A percentile compares a stretch with the other conserved stretches of the same genome.
Evolutionary conservation across 2,329 filamentous ascomycete species (phyloP).

Genomic region (Colletotrichum orbiculare): DNA sequence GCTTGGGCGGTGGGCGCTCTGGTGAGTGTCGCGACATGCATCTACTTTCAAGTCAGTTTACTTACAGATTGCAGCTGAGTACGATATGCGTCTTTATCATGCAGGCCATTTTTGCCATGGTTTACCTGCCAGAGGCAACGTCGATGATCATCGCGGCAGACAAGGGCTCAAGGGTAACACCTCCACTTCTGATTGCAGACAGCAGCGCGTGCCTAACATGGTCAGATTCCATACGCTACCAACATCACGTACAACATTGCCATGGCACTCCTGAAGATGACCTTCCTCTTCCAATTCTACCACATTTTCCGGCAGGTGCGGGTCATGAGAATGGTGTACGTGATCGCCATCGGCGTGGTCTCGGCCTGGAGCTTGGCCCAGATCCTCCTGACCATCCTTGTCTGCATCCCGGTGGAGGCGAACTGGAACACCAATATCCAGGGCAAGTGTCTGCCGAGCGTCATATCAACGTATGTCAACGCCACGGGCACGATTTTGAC

Average conservation of each 20-base stretch:
- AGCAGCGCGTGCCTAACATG: neutral
- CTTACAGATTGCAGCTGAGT: constrained; percentile 1
- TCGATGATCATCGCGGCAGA: neutral
- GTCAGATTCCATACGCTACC: constrained; percentile 7
- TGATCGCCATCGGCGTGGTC: constrained; percentile 18
- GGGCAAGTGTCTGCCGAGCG: constrained; percentile 1
- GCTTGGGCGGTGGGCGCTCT: constrained; percentile 11
- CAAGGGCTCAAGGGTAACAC: constrained; percentile 9
- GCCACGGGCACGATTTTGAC: constrained; percentile 15
- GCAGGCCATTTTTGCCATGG: constrained; percentile 3
- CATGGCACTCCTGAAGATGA: constrained; percentile 18
- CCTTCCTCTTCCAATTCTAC: constrained; percentile 24
- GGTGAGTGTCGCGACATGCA: neutral
- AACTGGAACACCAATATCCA: constrained; percentile 8
- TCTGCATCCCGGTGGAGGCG: constrained; percentile 21
- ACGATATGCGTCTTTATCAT: neutral
- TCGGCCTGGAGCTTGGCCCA: constrained; percentile 17
- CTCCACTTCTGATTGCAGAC: neutral
- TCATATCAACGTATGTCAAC: constrained; percentile 9
- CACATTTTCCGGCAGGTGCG: constrained; percentile 19
- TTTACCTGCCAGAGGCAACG: constrained; percentile 2
- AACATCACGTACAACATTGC: constrained; percentile 13
- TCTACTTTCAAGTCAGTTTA: neutral
- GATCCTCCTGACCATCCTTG: constrained; percentile 6
- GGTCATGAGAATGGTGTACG: constrained; percentile 19